phyloP scores from a whole-genome alignment of 768 basidiomycete genomes.

The Rhodosporidiobolus odoratus region DNA sequence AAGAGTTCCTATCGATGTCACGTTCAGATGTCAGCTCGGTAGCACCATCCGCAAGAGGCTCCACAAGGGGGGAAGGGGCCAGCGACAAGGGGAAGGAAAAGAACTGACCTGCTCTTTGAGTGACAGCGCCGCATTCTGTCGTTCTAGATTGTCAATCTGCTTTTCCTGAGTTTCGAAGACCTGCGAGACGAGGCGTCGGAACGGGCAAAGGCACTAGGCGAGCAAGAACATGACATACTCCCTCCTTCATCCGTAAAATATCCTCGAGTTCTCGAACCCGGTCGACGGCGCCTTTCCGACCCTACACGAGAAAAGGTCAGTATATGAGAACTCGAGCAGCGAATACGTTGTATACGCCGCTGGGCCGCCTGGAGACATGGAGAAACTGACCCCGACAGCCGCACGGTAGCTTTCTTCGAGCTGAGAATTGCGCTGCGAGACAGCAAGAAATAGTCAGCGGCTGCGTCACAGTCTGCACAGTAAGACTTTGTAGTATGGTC shows the following conservation, averaged over 20 bases:
- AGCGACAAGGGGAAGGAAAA: background rate
- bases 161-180: constrained; percentile 16
- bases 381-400: background rate
- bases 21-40: too few species aligned
- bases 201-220: background rate
- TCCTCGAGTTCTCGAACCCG: constrained; percentile 26
- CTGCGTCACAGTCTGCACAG: too few species aligned
- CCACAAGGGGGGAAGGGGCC: background rate
- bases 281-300: constrained; percentile 7
- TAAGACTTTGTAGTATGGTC: too few species aligned
- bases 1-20: constrained; percentile 7
- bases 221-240: background rate
- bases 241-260: background rate
- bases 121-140: constrained; percentile 1
- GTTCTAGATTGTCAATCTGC: constrained; percentile 2
- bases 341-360: too few species aligned
- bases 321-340: background rate
- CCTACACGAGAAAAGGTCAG: background rate
- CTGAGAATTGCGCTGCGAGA: background rate
- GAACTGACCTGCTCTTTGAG: constrained; percentile 9
- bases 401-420: background rate
- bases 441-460: background rate
- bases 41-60: too few species aligned
- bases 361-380: too few species aligned
- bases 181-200: background rate